phyloP scores from a whole-genome alignment of 768 basidiomycete species.

The Mycena venus region DNA sequence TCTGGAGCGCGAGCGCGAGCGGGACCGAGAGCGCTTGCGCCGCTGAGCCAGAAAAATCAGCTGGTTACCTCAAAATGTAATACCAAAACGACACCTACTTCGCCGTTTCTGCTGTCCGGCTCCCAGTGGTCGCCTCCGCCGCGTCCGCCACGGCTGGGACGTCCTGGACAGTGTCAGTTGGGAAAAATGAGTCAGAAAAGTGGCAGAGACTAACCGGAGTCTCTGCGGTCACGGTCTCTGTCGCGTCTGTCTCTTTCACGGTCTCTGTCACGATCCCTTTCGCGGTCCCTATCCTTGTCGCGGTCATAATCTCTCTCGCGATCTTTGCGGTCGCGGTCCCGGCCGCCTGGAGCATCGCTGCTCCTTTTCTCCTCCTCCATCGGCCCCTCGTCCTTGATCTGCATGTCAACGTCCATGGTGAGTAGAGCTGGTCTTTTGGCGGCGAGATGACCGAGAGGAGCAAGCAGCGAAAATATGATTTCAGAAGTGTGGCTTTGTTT shows the following conservation, averaged over 20 bases:
- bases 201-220: conserved; percentile 57
- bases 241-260: conserved; percentile 62
- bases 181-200: neutral
- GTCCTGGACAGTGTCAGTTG: conserved; percentile 36
- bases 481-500: too few species aligned
- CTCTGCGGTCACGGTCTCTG: conserved; percentile 66
- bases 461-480: too few species aligned
- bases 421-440: neutral
- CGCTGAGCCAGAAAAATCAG: conserved; percentile 57
- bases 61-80: conserved; percentile 19
- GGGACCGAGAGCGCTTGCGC: conserved; percentile 78
- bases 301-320: conserved; percentile 53
- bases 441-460: neutral
- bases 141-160: conserved; percentile 59
- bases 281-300: conserved; percentile 60
- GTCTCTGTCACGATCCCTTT: conserved; percentile 60
- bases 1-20: conserved; percentile 59
- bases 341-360: conserved; percentile 49
- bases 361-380: conserved; percentile 69
- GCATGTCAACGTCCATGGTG: conserved; percentile 86
- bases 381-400: conserved; percentile 72
- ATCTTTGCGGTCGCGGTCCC: conserved; percentile 61
- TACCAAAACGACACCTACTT: conserved; percentile 60
- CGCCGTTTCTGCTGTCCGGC: conserved; percentile 80
- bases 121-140: conserved; percentile 85